Conservation (phyloP, 352 stramenopile genomes). For the Phytophthora europaea region DNA sequence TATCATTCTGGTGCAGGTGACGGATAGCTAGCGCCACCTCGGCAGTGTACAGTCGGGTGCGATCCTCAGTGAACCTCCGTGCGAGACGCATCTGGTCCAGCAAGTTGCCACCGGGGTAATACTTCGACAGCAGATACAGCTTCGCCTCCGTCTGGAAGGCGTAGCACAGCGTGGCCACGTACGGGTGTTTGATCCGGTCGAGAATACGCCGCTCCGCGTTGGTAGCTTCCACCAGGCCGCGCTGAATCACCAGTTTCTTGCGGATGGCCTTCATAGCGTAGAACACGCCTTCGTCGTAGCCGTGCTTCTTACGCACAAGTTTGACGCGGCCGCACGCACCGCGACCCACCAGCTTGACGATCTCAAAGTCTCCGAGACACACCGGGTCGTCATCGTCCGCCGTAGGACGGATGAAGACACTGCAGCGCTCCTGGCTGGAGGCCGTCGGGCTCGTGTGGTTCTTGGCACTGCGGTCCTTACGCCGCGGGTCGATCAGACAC, state of each 20-base stretch:
- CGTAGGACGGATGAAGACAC: constrained; percentile 81
- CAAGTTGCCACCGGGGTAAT: constrained; percentile 97
- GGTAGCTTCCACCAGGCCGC: constrained; percentile 91
- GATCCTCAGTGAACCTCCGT: constrained; percentile 94
- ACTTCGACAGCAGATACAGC: constrained; percentile 94
- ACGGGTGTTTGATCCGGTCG: constrained; percentile 95
- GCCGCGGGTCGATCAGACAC: constrained; percentile 82
- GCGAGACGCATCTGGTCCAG: constrained; percentile 93
- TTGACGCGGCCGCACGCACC: constrained; percentile 90
- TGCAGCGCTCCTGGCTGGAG: constrained; percentile 57
- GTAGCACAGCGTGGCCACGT: constrained; percentile 96
- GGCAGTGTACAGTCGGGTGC: constrained; percentile 96
- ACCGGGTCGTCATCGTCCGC: constrained; percentile 67
- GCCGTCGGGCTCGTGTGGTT: constrained; percentile 69
- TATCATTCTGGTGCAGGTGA: constrained; percentile 94
- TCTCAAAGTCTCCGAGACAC: constrained; percentile 95
- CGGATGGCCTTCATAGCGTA: constrained; percentile 91
- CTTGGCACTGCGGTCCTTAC: constrained; percentile 75
- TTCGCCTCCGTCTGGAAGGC: constrained; percentile 93
- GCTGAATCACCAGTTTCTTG: constrained; percentile 91
- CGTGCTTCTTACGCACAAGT: constrained; percentile 90
- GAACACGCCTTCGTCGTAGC: constrained; percentile 80
- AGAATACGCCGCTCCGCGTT: constrained; percentile 93
- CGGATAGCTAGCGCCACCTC: constrained; percentile 97
- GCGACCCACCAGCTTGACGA: constrained; percentile 98